A percentile compares a stretch with the other conserved stretches of the same genome.
These are phyloP conservation scores for Thermomyces lanuginosus DNA, from an alignment of 2,329 filamentous ascomycete species.

Conservation along the genomic window DNA sequence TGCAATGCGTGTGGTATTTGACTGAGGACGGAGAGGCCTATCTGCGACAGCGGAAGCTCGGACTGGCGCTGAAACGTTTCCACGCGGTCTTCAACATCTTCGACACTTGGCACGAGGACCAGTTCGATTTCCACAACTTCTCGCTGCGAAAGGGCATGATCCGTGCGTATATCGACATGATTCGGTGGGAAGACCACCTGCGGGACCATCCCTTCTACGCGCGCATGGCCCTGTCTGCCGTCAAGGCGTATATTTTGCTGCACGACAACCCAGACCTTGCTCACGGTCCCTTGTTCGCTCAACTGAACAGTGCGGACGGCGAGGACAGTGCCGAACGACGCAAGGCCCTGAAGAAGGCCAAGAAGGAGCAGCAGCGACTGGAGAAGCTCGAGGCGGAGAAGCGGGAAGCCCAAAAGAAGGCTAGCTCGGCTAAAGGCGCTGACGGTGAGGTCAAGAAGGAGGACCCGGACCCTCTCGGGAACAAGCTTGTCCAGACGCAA, in stretches of 20 bases:
- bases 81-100: conserved; percentile 82
- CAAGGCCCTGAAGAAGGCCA: conserved; percentile 80
- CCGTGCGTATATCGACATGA: conserved; percentile 85
- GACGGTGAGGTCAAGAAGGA: conserved; percentile 58
- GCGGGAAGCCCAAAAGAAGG: conserved; percentile 67
- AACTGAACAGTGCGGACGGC: conserved; percentile 33
- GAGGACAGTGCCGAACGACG: conserved; percentile 52
- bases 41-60: conserved; percentile 62
- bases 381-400: conserved; percentile 70
- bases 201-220: conserved; percentile 89
- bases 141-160: conserved; percentile 94
- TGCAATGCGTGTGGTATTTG: conserved; percentile 97
- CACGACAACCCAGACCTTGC: conserved; percentile 54
- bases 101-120: conserved; percentile 93
- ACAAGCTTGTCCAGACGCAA: conserved; percentile 61
- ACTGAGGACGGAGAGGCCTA: conserved; percentile 90
- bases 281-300: conserved; percentile 44
- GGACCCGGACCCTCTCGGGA: conserved; percentile 73
- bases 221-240: conserved; percentile 63
- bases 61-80: conserved; percentile 81
- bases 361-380: conserved; percentile 57
- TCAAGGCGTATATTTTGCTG: conserved; percentile 64
- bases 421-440: conserved; percentile 40
- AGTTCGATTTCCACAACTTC: conserved; percentile 97
- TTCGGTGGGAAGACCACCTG: conserved; percentile 84